Percentiles rank a stretch among this genome's conserved stretches.
Evolutionary conservation across 345 rosid species (phyloP).

Genomic region (Murraya koenigii): DNA sequence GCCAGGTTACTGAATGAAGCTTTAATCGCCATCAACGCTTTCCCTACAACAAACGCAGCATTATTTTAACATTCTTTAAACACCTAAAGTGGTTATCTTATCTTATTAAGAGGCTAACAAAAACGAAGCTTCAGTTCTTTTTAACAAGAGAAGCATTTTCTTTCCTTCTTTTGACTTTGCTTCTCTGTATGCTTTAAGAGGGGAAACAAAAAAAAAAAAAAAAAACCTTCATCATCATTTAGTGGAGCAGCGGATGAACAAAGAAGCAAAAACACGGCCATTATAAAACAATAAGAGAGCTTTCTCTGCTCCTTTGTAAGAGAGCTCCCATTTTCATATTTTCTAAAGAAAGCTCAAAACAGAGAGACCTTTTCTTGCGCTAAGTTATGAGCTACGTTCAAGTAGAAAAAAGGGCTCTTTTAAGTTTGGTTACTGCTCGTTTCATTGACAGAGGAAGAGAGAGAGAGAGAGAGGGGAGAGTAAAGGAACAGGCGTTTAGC

Average conservation of each 20-base stretch:
- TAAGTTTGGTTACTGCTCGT: neutral
- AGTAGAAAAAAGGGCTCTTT: too few relatives aligned
- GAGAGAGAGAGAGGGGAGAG: conserved; percentile 5
- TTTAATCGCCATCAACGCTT: conserved; percentile 71
- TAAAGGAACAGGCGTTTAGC: conserved; percentile 68
- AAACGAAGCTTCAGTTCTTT: neutral
- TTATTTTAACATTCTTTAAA: neutral
- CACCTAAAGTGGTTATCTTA: too few relatives aligned
- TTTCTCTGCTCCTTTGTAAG: neutral
- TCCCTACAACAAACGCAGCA: conserved; percentile 44
- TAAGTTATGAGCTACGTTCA: neutral
- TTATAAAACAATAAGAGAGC: neutral
- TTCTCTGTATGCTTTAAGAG: too few relatives aligned
- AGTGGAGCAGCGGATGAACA: conserved; percentile 43
- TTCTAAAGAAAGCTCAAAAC: neutral
- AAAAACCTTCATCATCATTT: conserved; percentile 59
- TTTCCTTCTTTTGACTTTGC: too few relatives aligned
- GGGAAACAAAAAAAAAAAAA: too few relatives aligned
- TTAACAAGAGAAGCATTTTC: too few relatives aligned
- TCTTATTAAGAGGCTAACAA: too few relatives aligned
- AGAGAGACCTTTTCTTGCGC: too few relatives aligned
- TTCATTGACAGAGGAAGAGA: conserved; percentile 2
- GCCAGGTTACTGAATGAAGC: conserved; percentile 67
- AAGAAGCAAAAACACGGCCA: conserved; percentile 25
- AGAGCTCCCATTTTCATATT: neutral